These are phyloP conservation scores for Fusarium begoniae DNA, from an alignment of 2,329 filamentous ascomycete species.

Conservation along the genomic window DNA sequence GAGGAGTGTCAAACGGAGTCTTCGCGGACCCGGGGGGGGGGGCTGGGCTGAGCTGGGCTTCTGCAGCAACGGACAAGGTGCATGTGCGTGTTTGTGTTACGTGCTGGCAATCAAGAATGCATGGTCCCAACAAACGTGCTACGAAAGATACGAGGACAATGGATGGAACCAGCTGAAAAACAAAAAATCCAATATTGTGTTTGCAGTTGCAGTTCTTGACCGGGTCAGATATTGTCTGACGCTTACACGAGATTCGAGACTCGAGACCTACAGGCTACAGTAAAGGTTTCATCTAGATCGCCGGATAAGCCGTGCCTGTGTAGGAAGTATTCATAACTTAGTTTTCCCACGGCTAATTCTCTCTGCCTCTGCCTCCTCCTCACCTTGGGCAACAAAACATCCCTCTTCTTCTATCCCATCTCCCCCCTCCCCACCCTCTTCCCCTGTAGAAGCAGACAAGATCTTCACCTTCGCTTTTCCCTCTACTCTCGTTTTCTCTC, in stretches of 20 bases:
- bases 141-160: background rate
- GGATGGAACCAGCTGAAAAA: background rate
- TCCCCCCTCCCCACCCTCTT: background rate
- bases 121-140: constrained; percentile 1
- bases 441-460: constrained; percentile 1
- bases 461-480: constrained; percentile 7
- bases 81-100: background rate
- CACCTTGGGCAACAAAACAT: background rate
- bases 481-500: background rate
- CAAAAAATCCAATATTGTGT: background rate
- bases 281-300: background rate
- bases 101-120: background rate
- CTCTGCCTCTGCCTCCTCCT: background rate
- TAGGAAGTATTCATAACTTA: constrained; percentile 32
- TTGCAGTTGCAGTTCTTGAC: background rate
- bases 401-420: constrained; percentile 6
- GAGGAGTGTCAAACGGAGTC: too few relatives aligned
- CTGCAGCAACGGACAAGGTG: constrained; percentile 11
- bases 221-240: background rate
- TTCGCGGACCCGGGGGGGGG: too few relatives aligned
- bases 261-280: background rate
- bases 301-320: constrained; percentile 5
- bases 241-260: constrained; percentile 4
- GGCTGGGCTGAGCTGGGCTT: too few relatives aligned
- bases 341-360: constrained; percentile 8